Percentiles rank a stretch among this genome's conserved stretches.
These are phyloP conservation scores for Penicillium pulvis DNA, from an alignment of 495 filamentous ascomycete genomes.

Conservation along the genomic window DNA sequence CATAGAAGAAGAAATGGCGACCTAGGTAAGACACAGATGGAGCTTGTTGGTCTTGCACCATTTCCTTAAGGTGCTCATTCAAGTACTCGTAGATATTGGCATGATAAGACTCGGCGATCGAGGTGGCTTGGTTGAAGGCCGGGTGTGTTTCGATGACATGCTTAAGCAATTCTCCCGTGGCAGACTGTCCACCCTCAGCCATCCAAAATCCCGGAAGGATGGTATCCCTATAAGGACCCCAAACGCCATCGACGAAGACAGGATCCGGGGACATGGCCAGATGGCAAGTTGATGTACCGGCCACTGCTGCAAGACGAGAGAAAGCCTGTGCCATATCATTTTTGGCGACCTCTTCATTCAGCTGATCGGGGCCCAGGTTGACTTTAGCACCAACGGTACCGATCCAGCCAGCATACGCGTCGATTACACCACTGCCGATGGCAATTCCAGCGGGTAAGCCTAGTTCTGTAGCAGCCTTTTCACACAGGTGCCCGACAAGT, in stretches of 20 bases:
- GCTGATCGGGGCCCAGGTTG: slow-evolving; percentile 59
- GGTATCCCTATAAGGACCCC: slow-evolving; percentile 95
- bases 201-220: slow-evolving; percentile 91
- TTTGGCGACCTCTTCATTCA: slow-evolving; percentile 60
- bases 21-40: slow-evolving; percentile 81
- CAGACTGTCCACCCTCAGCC: slow-evolving; percentile 94
- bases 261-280: slow-evolving; percentile 90
- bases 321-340: slow-evolving; percentile 92
- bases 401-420: slow-evolving; percentile 98
- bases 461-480: slow-evolving; percentile 79
- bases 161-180: slow-evolving; percentile 90
- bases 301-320: slow-evolving; percentile 89
- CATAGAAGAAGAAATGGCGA: slow-evolving; percentile 97
- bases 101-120: slow-evolving; percentile 74
- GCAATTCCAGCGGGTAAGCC: slow-evolving; percentile 88
- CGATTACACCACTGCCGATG: slow-evolving; percentile 93
- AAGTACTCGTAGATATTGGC: slow-evolving; percentile 92
- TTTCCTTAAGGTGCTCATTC: slow-evolving; percentile 80
- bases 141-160: slow-evolving; percentile 94
- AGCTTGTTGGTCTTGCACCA: slow-evolving; percentile 65
- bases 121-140: slow-evolving; percentile 74
- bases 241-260: slow-evolving; percentile 90
- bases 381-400: slow-evolving; percentile 98
- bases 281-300: slow-evolving; percentile 96
- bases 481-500: slow-evolving; percentile 78